Conservation (phyloP, 2,329 filamentous ascomycete genomes). For the Aspergillus eucalypticola region DNA sequence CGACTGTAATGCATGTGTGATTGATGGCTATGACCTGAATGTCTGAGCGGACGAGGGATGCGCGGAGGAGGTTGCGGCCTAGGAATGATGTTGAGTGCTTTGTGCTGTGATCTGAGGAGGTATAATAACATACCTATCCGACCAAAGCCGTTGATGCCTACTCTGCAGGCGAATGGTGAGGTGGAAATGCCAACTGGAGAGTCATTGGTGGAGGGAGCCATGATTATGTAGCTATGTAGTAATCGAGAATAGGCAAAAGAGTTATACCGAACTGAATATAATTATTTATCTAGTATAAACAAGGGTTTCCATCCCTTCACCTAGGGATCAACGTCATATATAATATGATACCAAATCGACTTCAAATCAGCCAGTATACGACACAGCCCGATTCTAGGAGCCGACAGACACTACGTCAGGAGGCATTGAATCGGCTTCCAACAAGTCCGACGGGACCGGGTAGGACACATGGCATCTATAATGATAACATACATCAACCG, state of each 20-base stretch:
- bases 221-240: background rate
- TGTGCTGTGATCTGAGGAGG: background rate
- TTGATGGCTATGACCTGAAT: constrained; percentile 32
- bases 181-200: background rate
- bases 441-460: background rate
- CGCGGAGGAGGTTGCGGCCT: constrained; percentile 65
- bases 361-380: background rate
- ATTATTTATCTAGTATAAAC: background rate
- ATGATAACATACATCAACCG: background rate
- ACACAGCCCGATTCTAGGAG: background rate
- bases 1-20: constrained; percentile 30
- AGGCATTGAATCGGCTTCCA: background rate
- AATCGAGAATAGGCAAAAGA: background rate
- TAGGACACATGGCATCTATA: background rate
- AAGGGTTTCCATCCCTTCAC: background rate
- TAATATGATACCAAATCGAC: background rate
- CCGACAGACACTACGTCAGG: background rate
- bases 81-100: too few species aligned
- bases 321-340: background rate
- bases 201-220: background rate
- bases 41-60: constrained; percentile 24
- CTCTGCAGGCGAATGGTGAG: constrained; percentile 52
- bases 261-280: too few species aligned
- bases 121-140: constrained; percentile 63
- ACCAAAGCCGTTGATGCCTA: constrained; percentile 95